A percentile compares a stretch with the other conserved stretches of the same genome.
Conservation (phyloP, 805 yeast species). For the Starmerella sirachaensis region DNA sequence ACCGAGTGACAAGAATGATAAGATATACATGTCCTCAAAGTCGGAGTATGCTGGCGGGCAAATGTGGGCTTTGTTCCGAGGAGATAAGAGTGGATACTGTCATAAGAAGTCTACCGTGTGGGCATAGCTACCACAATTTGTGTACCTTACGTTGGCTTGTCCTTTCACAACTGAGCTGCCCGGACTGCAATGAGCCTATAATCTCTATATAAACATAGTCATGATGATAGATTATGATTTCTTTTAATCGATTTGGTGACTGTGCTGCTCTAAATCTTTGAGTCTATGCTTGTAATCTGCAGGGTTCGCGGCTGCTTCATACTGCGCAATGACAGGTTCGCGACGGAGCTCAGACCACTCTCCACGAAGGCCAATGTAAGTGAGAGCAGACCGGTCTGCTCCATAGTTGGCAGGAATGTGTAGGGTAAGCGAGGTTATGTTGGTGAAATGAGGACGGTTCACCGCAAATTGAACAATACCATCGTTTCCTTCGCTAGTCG, state of each 20-base stretch:
- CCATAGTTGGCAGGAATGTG: conserved; percentile 58
- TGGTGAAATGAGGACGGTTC: conserved; percentile 64
- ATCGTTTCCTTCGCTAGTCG: conserved; percentile 26
- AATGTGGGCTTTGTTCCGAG: conserved; percentile 11
- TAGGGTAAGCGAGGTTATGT: conserved; percentile 53
- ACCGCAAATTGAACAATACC: conserved; percentile 70
- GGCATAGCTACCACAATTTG: conserved; percentile 68
- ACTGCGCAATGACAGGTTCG: conserved; percentile 65
- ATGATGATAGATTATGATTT: not conserved
- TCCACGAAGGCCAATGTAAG: conserved; percentile 73
- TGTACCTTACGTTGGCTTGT: conserved; percentile 78
- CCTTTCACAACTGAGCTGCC: conserved; percentile 66
- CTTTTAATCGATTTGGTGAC: not conserved
- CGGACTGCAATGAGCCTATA: conserved; percentile 69
- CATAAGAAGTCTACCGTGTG: conserved; percentile 67
- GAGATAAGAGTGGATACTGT: conserved; percentile 30
- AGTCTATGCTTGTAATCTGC: conserved; percentile 53
- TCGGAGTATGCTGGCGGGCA: conserved; percentile 4
- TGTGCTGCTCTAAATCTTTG: not conserved
- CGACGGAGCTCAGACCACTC: conserved; percentile 33
- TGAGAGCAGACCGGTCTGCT: conserved; percentile 44
- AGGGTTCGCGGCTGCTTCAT: conserved; percentile 90
- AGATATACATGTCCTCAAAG: conserved; percentile 4
- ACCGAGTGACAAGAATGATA: conserved; percentile 7
- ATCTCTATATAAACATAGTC: no score